These are phyloP conservation scores for Torulaspora globosa DNA, from an alignment of 1,139 yeast species.

Conservation along the genomic window DNA sequence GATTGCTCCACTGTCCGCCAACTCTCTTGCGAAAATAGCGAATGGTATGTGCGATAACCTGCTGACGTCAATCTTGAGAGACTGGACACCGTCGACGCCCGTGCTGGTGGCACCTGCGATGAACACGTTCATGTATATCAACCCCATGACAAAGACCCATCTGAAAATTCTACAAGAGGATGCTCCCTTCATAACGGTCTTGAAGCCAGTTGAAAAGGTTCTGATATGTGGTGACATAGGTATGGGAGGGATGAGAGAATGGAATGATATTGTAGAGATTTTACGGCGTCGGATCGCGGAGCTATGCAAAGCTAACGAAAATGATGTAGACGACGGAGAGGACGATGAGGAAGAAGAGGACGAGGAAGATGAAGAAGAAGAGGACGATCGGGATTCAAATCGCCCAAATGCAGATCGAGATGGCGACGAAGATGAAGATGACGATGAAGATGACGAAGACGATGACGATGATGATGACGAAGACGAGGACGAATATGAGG, in stretches of 20 bases:
- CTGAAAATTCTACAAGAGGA: slow-evolving; percentile 70
- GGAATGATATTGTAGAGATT: slow-evolving; percentile 86
- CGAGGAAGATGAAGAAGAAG: slow-evolving; percentile 33
- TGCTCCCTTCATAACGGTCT: slow-evolving; percentile 86
- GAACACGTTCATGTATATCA: slow-evolving; percentile 87
- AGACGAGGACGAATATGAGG: slow-evolving; percentile 11
- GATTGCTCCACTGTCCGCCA: slow-evolving; percentile 87
- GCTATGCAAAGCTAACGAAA: slow-evolving; percentile 28
- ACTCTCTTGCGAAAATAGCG: slow-evolving; percentile 84
- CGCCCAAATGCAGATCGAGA: slow-evolving; percentile 31
- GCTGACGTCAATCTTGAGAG: slow-evolving; percentile 80
- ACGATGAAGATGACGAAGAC: slow-evolving; percentile 25
- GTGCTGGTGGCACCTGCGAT: slow-evolving; percentile 88
- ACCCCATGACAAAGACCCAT: slow-evolving; percentile 82
- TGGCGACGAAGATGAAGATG: slow-evolving; percentile 35
- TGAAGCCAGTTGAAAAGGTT: slow-evolving; percentile 90
- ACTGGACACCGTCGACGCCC: slow-evolving; percentile 90
- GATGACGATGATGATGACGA: slow-evolving; percentile 32
- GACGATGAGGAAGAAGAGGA: slow-evolving; percentile 34
- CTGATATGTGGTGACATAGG: slow-evolving; percentile 82
- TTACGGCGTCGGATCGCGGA: slow-evolving; percentile 48
- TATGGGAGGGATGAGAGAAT: slow-evolving; percentile 93
- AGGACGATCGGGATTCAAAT: slow-evolving; percentile 22
- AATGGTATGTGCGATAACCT: slow-evolving; percentile 87
- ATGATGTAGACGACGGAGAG: slow-evolving; percentile 28